Evolutionary conservation across 352 stramenopile species (phyloP), one percentile per base, ranked within the genome.

Genomic region (Globisporangium megalacanthum): DNA sequence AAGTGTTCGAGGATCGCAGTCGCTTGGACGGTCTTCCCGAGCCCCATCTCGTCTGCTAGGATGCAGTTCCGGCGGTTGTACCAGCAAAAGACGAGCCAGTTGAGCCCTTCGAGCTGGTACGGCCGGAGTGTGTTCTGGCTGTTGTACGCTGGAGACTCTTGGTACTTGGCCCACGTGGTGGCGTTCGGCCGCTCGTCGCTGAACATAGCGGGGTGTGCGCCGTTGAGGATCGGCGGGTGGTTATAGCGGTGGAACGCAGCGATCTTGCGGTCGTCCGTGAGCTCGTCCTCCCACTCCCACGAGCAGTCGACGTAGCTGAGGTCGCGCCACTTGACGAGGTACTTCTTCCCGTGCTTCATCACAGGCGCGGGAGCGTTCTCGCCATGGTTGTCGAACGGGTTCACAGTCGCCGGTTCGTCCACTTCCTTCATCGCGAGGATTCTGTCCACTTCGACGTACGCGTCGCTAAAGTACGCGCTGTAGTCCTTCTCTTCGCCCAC

Each of bases 31-130:
- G 90, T 97, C 62, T 97, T 97, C 54, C 90, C 90, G 22, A 97
- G 72, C 54, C 86, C 86, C 86, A 95, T 95, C 65, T 95, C 86
- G 67, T 95, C 86, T 2, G 86, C 86, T 6, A 95, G 65, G 61
- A 95, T 95, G 37, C 88, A 98, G 61, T 95, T 97, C 19, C 97
- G 92, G 8, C 88, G 85, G 63, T 99, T 98, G 67, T 98, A 97
- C 89, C 95, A 99, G 61, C 97, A 98, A 70, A 98, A 98, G 9
- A 98, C 82, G 49, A 99, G 73, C 97, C 97, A 99, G 42, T 97
- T 96, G 25, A 99, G 83, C 33, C 97, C 97, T 89, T 99, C 97
- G 17, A 98, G 83, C 76, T 99, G 97, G 66, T 99, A 99, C 29
- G 96, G 95, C 20, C 97, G 81, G 29, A 99, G 73, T 4, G 86